These are phyloP conservation scores for Phytophthora nicotianae DNA, from an alignment of 352 stramenopile genomes.

Conservation along the genomic window DNA sequence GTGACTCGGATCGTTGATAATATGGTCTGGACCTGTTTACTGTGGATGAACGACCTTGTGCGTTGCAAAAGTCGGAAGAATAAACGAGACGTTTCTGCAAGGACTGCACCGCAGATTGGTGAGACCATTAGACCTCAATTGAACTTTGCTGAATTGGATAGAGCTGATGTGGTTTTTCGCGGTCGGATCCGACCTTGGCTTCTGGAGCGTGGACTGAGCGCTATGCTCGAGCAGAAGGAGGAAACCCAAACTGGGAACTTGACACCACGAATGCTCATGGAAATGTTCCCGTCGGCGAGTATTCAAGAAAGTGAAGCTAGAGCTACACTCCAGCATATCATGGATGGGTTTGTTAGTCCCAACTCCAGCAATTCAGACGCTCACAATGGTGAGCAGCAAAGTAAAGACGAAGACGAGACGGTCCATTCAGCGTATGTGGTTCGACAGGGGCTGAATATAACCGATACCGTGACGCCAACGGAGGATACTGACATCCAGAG, in stretches of 20 bases:
- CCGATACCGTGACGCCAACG: neutral
- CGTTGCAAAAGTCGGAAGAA: conserved; percentile 1
- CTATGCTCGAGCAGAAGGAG: conserved; percentile 16
- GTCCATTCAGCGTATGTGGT: conserved; percentile 6
- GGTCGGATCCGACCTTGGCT: conserved; percentile 26
- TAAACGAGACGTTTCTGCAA: conserved; percentile 14
- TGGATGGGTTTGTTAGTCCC: conserved; percentile 11
- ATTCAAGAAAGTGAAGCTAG: conserved; percentile 33
- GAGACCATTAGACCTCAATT: neutral
- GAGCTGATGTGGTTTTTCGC: conserved; percentile 25
- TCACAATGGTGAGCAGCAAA: neutral
- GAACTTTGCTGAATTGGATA: conserved; percentile 12
- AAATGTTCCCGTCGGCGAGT: conserved; percentile 25
- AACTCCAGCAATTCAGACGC: neutral
- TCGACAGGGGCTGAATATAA: conserved; percentile 4
- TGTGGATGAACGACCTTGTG: conserved; percentile 16
- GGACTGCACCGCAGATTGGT: conserved; percentile 3
- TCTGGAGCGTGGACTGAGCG: conserved; percentile 12
- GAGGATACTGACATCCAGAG: conserved; percentile 6
- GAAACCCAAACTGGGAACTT: neutral
- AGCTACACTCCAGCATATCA: conserved; percentile 31
- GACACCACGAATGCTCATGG: conserved; percentile 20
- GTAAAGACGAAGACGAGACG: conserved; percentile 2
- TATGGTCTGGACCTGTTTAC: conserved; percentile 20
- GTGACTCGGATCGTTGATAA: conserved; percentile 35